Evolutionary conservation across 495 filamentous ascomycete genomes (phyloP).

Genomic region (Hypoxylon rickii): DNA sequence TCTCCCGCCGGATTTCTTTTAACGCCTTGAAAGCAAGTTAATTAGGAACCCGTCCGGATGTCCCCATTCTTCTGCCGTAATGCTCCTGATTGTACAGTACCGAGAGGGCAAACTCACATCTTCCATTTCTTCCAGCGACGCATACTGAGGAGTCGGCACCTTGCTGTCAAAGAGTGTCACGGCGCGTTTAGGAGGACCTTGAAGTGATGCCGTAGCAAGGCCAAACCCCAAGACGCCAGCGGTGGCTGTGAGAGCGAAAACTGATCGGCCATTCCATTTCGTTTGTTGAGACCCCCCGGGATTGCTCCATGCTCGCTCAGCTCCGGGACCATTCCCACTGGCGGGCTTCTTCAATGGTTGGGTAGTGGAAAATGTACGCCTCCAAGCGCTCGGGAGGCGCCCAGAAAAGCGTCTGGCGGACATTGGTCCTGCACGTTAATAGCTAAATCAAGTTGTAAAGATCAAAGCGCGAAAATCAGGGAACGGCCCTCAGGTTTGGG

Average conservation of each 20-base stretch:
- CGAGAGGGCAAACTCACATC: constrained; percentile 45
- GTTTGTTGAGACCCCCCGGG: constrained; percentile 4
- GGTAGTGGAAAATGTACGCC: constrained; percentile 26
- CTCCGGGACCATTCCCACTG: constrained; percentile 13
- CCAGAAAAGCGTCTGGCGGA: constrained; percentile 29
- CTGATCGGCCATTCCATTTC: constrained; percentile 37
- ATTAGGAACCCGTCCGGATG: neutral
- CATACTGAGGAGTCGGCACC: constrained; percentile 48
- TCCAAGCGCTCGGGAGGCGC: constrained; percentile 33
- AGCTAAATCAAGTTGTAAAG: constrained; percentile 4
- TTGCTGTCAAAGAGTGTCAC: constrained; percentile 48
- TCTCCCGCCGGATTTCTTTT: constrained; percentile 59
- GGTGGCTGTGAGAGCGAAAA: constrained; percentile 46
- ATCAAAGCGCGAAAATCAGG: constrained; percentile 11
- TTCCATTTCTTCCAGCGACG: constrained; percentile 55
- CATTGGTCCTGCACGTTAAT: constrained; percentile 20
- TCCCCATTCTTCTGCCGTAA: no score
- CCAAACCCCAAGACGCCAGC: constrained; percentile 51
- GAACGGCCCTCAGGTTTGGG: no score
- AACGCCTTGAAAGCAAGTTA: constrained; percentile 59
- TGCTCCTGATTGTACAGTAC: neutral
- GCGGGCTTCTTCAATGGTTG: constrained; percentile 20
- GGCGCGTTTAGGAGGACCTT: constrained; percentile 23
- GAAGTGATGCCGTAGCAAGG: constrained; percentile 31
- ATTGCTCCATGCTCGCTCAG: constrained; percentile 14